A percentile compares a stretch with the other conserved stretches of the same genome.
phyloP scores from a whole-genome alignment of 768 basidiomycete genomes.

The Podaxis carcinomalis region DNA sequence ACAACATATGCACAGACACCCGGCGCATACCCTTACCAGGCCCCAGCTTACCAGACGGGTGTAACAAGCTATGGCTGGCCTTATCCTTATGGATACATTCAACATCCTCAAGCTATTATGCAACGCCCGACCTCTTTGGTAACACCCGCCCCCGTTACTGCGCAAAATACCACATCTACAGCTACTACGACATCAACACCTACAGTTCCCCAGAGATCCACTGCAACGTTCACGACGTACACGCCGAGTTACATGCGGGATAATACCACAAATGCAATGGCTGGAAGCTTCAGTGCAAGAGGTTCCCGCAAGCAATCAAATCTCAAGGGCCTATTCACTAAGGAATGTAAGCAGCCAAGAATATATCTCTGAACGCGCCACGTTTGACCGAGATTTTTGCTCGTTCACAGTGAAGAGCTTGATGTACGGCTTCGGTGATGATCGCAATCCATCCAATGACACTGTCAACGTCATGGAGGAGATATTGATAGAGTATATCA shows the following conservation, averaged over 20 bases:
- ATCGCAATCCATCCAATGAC: slow-evolving; percentile 82
- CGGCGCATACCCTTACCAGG: slow-evolving; percentile 46
- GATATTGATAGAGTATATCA: slow-evolving; percentile 86
- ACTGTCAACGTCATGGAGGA: slow-evolving; percentile 93
- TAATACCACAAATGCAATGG: slow-evolving; percentile 33
- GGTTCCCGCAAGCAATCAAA: slow-evolving; percentile 61
- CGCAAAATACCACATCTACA: slow-evolving; percentile 19
- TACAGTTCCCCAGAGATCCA: slow-evolving; percentile 28
- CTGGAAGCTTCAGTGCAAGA: slow-evolving; percentile 38
- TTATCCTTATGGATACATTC: slow-evolving; percentile 61
- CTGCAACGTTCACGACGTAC: slow-evolving; percentile 54
- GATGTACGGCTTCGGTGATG: slow-evolving; percentile 95
- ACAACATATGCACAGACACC: slow-evolving; percentile 43
- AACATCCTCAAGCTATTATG: slow-evolving; percentile 24
- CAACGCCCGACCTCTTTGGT: slow-evolving; percentile 3
- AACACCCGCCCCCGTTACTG: slow-evolving; percentile 20
- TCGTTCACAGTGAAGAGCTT: slow-evolving; percentile 62
- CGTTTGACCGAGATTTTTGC: slow-evolving; percentile 12
- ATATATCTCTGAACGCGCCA: neutral
- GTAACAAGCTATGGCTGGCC: slow-evolving; percentile 74
- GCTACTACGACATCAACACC: slow-evolving; percentile 23
- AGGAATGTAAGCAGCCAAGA: slow-evolving; percentile 57
- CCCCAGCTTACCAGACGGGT: slow-evolving; percentile 55
- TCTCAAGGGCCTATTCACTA: slow-evolving; percentile 71
- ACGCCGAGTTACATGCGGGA: slow-evolving; percentile 52